A percentile compares a stretch with the other conserved stretches of the same genome.
These are phyloP conservation scores for Jatropha curcas DNA, from an alignment of 345 rosid genomes.

Conservation along the genomic window DNA sequence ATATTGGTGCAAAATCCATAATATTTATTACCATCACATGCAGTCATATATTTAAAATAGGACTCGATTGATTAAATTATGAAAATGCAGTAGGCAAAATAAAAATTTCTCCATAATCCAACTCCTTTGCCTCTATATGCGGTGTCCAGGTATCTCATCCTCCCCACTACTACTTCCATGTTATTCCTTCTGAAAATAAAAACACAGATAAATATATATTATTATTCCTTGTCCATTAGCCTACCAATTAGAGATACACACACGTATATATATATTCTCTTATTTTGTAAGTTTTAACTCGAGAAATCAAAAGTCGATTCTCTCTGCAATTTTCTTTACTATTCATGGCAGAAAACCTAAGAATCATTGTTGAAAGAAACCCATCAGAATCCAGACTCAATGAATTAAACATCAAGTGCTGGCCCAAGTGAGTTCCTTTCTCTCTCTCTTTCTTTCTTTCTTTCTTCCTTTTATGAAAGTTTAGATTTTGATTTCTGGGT, in stretches of 20 bases:
- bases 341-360: constrained; percentile 45
- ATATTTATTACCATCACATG: too few species aligned
- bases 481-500: not conserved
- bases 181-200: too few species aligned
- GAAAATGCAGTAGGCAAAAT: too few species aligned
- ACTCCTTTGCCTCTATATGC: not conserved
- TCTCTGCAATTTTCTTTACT: not conserved
- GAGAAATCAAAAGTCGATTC: too few species aligned
- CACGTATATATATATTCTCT: not conserved
- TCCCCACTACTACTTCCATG: not conserved
- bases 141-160: constrained; percentile 19
- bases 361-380: constrained; percentile 64
- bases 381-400: constrained; percentile 66
- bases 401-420: constrained; percentile 81
- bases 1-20: too few species aligned
- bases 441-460: not conserved
- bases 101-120: too few species aligned
- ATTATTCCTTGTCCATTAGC: not conserved
- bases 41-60: too few species aligned
- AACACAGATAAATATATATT: too few species aligned
- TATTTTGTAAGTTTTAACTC: not conserved
- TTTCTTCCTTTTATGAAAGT: not conserved
- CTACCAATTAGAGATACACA: not conserved
- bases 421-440: constrained; percentile 76
- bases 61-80: too few species aligned